Percentiles rank a stretch among this genome's conserved stretches.
Evolutionary conservation across 176 grass and related monocot genomes (phyloP).

Genomic region (Urochloa ruziziensis): DNA sequence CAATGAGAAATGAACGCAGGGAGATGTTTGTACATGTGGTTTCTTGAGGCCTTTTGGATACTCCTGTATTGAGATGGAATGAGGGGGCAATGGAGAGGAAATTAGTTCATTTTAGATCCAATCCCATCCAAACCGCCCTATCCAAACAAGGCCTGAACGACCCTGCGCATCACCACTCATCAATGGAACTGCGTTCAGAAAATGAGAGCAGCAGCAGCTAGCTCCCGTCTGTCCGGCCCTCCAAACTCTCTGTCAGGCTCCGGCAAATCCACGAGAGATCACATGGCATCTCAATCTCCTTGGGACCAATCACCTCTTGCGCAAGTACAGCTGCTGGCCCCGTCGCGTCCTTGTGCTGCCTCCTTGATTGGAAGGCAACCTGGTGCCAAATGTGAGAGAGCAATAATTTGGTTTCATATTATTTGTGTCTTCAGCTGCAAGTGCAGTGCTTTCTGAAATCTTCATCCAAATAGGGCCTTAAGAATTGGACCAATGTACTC

Average conservation of each 20-base stretch:
- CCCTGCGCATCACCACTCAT: neutral
- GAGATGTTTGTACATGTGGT: neutral
- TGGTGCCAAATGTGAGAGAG: neutral
- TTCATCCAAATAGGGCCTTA: neutral
- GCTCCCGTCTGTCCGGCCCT: neutral
- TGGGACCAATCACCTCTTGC: constrained; percentile 1
- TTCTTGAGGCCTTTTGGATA: too few species aligned
- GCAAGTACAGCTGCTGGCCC: constrained; percentile 18
- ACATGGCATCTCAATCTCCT: constrained; percentile 32
- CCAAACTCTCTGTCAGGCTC: neutral
- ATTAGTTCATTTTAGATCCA: too few species aligned
- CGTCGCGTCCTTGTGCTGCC: neutral
- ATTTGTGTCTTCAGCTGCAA: too few species aligned
- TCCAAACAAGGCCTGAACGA: too few species aligned
- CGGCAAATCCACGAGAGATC: constrained; percentile 29
- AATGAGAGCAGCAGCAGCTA: neutral
- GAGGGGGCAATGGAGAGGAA: too few species aligned
- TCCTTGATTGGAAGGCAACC: neutral
- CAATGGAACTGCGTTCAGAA: neutral
- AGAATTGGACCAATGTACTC: neutral
- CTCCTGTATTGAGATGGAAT: too few species aligned
- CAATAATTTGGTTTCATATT: neutral
- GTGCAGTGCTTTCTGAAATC: neutral
- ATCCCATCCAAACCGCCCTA: too few species aligned
- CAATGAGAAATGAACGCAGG: neutral